Percentiles rank a stretch among this genome's conserved stretches.
Evolutionary conservation across 1,139 yeast species (phyloP).

Genomic region (Yamadazyma dendronema): DNA sequence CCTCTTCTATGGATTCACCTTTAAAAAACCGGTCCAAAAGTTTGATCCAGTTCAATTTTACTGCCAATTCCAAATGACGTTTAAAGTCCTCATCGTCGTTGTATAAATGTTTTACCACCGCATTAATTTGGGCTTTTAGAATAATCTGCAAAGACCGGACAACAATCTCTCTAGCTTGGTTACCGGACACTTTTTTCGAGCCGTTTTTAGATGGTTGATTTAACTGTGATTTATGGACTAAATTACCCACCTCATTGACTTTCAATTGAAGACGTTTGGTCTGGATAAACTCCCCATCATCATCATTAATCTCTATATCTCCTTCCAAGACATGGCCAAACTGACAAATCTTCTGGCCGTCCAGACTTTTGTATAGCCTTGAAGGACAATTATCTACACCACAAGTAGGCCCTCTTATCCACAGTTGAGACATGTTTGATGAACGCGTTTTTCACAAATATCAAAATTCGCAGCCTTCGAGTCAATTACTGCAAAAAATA

Average conservation of each 20-base stretch:
- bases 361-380: constrained; percentile 62
- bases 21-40: constrained; percentile 22
- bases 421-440: constrained; percentile 31
- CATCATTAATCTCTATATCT: constrained; percentile 74
- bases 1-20: constrained; percentile 9
- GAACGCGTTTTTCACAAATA: neutral
- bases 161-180: constrained; percentile 46
- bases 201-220: constrained; percentile 38
- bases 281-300: constrained; percentile 46
- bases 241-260: constrained; percentile 10
- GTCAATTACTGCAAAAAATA: neutral
- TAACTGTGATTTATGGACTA: constrained; percentile 8
- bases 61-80: constrained; percentile 35
- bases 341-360: constrained; percentile 82
- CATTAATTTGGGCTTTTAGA: constrained; percentile 46
- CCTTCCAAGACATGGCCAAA: constrained; percentile 89
- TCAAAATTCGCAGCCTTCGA: neutral
- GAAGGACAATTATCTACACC: constrained; percentile 90
- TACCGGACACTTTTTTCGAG: constrained; percentile 44
- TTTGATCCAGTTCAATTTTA: constrained; percentile 52
- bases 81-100: constrained; percentile 7
- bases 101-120: constrained; percentile 22
- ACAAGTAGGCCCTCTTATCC: constrained; percentile 77
- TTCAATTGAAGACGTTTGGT: constrained; percentile 52
- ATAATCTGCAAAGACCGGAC: constrained; percentile 55